These are phyloP conservation scores for Diaporthe citri DNA, from an alignment of 2,329 filamentous ascomycete species.

Conservation along the genomic window DNA sequence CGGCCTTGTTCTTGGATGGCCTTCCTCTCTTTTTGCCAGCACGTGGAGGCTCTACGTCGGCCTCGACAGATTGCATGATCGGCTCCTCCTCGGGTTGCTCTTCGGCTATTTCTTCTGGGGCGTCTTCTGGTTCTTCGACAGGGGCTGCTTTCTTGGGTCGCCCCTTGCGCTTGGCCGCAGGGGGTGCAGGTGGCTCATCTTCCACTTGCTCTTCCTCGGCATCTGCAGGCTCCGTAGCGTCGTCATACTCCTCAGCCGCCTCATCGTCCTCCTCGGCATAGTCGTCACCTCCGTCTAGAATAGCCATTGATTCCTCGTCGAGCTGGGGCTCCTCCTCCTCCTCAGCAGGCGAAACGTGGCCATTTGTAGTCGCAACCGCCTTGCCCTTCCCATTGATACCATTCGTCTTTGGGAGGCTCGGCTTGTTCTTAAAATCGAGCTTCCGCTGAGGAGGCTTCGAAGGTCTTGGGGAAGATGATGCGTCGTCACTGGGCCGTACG, in stretches of 20 bases:
- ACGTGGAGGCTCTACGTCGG: conserved; percentile 41
- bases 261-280: conserved; percentile 49
- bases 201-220: conserved; percentile 44
- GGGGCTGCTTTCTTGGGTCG: conserved; percentile 34
- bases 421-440: conserved; percentile 62
- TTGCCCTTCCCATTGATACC: conserved; percentile 44
- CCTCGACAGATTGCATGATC: conserved; percentile 40
- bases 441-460: conserved; percentile 62
- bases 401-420: conserved; percentile 49
- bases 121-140: conserved; percentile 33
- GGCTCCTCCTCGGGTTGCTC: conserved; percentile 23
- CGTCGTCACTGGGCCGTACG: conserved; percentile 47
- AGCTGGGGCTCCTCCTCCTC: conserved; percentile 47
- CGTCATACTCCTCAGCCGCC: conserved; percentile 41
- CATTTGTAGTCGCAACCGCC: conserved; percentile 39
- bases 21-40: conserved; percentile 43
- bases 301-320: conserved; percentile 43
- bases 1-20: conserved; percentile 42
- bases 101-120: conserved; percentile 43
- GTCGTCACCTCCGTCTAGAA: conserved; percentile 52
- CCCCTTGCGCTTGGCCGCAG: conserved; percentile 33
- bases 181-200: conserved; percentile 38
- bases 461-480: conserved; percentile 42
- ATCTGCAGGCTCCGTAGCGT: conserved; percentile 35
- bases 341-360: conserved; percentile 36